Evolutionary conservation across 305 asterid genomes (phyloP).

Genomic region (Fraxinus baroniana): DNA sequence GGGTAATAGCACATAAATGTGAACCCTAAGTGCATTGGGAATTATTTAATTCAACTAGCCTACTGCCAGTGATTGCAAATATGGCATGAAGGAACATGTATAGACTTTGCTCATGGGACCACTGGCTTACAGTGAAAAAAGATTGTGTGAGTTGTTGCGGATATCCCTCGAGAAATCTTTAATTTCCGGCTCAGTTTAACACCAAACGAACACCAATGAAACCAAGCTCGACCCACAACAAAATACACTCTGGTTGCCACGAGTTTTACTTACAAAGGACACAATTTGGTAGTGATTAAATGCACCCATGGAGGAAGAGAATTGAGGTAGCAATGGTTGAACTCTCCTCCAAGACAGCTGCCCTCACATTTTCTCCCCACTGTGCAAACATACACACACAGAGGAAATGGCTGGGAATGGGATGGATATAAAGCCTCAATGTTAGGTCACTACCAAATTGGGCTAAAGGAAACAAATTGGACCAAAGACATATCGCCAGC

Average conservation of each 20-base stretch:
- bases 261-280: too few species aligned
- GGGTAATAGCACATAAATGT: constrained; percentile 7
- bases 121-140: not conserved
- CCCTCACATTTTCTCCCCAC: too few species aligned
- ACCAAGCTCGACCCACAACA: not conserved
- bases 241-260: not conserved
- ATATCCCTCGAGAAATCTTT: not conserved
- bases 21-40: not conserved
- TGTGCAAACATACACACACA: too few species aligned
- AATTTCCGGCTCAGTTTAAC: not conserved
- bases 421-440: too few species aligned
- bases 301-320: too few species aligned
- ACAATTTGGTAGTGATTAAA: too few species aligned
- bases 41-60: not conserved
- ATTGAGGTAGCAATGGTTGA: too few species aligned
- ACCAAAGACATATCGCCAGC: too few species aligned
- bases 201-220: not conserved
- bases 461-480: not conserved
- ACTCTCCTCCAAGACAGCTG: too few species aligned
- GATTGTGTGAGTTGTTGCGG: not conserved
- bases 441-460: too few species aligned
- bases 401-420: too few species aligned
- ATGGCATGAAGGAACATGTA: not conserved
- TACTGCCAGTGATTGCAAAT: not conserved
- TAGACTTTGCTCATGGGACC: not conserved